These are phyloP conservation scores for Groenewaldozyma salmanticensis DNA, from an alignment of 805 yeast species.

Conservation along the genomic window DNA sequence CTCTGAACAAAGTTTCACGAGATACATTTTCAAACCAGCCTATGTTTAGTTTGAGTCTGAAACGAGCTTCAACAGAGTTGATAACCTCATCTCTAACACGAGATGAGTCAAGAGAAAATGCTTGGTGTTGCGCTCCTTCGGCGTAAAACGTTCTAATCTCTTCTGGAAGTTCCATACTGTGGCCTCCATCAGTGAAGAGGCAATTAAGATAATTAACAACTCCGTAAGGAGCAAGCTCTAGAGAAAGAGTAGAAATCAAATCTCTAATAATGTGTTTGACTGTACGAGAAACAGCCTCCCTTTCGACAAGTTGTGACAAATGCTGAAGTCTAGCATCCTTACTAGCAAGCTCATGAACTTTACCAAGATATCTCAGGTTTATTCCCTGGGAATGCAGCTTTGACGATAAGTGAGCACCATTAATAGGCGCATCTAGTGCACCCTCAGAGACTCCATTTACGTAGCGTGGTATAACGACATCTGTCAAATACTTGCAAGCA, in stretches of 20 bases:
- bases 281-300: slow-evolving; percentile 75
- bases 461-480: slow-evolving; percentile 52
- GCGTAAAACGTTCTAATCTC: neutral
- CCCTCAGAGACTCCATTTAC: slow-evolving; percentile 46
- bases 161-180: neutral
- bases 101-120: slow-evolving; percentile 2
- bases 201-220: slow-evolving; percentile 61
- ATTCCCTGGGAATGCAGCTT: slow-evolving; percentile 74
- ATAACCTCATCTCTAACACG: slow-evolving; percentile 37
- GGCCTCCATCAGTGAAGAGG: slow-evolving; percentile 6
- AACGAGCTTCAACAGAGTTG: slow-evolving; percentile 51
- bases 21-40: slow-evolving; percentile 38
- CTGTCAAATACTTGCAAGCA: slow-evolving; percentile 53
- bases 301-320: slow-evolving; percentile 41
- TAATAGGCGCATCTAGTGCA: slow-evolving; percentile 54
- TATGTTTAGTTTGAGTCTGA: slow-evolving; percentile 46
- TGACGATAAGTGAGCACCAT: slow-evolving; percentile 65
- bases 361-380: slow-evolving; percentile 80
- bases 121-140: neutral
- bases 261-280: slow-evolving; percentile 63
- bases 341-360: slow-evolving; percentile 29
- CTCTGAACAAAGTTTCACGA: slow-evolving; percentile 48
- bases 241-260: slow-evolving; percentile 37
- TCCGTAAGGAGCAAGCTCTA: slow-evolving; percentile 45
- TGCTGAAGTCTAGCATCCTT: slow-evolving; percentile 29